These are phyloP conservation scores for Apiospora hydei DNA, from an alignment of 2,329 filamentous ascomycete genomes.

Conservation along the genomic window DNA sequence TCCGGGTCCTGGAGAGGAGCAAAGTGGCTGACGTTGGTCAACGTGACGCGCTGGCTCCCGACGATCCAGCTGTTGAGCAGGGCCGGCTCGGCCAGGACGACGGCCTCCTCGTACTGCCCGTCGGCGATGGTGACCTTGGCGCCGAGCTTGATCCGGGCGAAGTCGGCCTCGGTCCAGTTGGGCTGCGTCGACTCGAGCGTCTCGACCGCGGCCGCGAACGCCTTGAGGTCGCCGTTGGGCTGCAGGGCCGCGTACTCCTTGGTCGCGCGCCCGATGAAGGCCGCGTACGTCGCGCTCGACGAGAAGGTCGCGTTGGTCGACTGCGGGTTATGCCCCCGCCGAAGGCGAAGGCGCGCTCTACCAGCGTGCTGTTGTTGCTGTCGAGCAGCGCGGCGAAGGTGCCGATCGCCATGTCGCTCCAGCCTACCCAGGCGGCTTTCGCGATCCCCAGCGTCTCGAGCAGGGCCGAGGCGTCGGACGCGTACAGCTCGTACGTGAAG, in stretches of 20 bases:
- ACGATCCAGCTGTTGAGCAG: conserved; percentile 45
- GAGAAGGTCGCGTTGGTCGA: conserved; percentile 47
- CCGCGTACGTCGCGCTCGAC: conserved; percentile 42
- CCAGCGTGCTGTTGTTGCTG: conserved; percentile 38
- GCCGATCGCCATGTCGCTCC: conserved; percentile 50
- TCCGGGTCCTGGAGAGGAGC: conserved; percentile 50
- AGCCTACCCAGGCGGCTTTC: conserved; percentile 47
- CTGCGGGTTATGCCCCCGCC: conserved; percentile 41
- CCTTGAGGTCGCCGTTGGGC: conserved; percentile 45
- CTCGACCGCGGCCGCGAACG: conserved; percentile 47
- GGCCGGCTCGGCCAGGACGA: conserved; percentile 46
- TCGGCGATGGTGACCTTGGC: conserved; percentile 41
- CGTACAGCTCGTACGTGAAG: conserved; percentile 49
- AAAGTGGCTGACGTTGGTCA: conserved; percentile 51
- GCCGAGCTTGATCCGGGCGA: conserved; percentile 39
- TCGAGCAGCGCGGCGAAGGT: conserved; percentile 45
- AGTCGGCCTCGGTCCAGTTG: conserved; percentile 37
- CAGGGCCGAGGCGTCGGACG: conserved; percentile 44
- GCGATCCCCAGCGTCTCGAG: conserved; percentile 41
- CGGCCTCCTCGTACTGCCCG: conserved; percentile 47
- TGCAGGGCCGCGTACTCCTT: conserved; percentile 47
- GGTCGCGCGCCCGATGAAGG: conserved; percentile 45
- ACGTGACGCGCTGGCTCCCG: conserved; percentile 45
- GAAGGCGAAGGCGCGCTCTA: conserved; percentile 50
- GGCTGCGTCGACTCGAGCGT: conserved; percentile 47